Evolutionary conservation across 352 stramenopile species (phyloP), one percentile per base, ranked within the genome.

Genomic region (Globisporangium nodosum): DNA sequence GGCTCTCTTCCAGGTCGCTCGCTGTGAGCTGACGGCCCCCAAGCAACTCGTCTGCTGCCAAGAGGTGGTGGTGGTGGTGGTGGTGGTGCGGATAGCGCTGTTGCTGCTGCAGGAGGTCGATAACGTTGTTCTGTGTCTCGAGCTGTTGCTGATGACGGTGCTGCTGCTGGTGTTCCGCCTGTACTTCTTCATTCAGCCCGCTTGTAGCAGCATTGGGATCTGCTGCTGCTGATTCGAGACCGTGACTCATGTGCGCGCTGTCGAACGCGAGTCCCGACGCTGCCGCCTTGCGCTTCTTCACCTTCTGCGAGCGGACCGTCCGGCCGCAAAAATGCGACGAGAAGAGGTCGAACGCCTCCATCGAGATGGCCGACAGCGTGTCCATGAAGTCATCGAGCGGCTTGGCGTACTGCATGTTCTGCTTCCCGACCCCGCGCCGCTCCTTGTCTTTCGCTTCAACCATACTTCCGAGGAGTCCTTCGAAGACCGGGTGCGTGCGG

Each of bases 371-470:
- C 1, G 79, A 63, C 31, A 93, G 67, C 13, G 65, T 64, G 40
- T 75, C 70, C 78, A 93, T 86, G 40, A 93, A 93, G 11, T 78
- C 78, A 53, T 93, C 84, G 56, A 93, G 58, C 8, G 78, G 62
- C 54, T 66, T 69, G 0, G 84, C 74, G 61, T 93, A 93, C 64
- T 86, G 73, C 84, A 91, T 93, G 57, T 93, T 93, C 47, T 93
- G 84, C 64, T 90, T 93, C 27, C 84, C 84, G 12, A 90, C 84
- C 18, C 84, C 84, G 46, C 84, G 81, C 2, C 76, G 81, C 54
- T 87, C 76, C 56, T 90, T 89, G 64, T 93, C 84, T 56, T 93
- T 93, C 7, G 89, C 63, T 54, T 91, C 81, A 42, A 91, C 74
- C 78, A 93, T 90, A 61, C 80, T 90, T 54, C 80, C 78, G 31